Evolutionary conservation across 192 early-diverging fungal genomes (phyloP).

Genomic region (Oehlia diaphana): DNA sequence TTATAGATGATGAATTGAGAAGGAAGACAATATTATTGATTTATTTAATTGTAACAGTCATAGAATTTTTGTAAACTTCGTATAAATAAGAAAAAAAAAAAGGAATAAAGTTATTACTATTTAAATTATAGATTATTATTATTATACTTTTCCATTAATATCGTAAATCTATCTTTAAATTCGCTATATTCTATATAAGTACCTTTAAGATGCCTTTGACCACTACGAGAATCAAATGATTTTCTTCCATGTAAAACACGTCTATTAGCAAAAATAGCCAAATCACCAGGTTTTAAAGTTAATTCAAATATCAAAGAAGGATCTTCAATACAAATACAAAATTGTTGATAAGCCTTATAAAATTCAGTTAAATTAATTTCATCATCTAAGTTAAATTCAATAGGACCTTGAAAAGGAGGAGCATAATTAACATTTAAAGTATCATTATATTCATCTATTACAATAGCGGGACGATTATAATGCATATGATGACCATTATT

Average conservation of each 20-base stretch:
- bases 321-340: constrained; percentile 60
- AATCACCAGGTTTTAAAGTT: constrained; percentile 66
- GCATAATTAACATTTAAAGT: constrained; percentile 68
- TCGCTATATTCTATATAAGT: constrained; percentile 58
- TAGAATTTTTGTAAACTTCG: not conserved
- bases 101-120: not conserved
- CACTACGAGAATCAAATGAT: constrained; percentile 68
- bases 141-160: not conserved
- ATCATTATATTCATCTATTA: constrained; percentile 39
- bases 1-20: not conserved
- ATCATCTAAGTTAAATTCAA: constrained; percentile 36
- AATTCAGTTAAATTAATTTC: constrained; percentile 53
- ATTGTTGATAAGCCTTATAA: constrained; percentile 64
- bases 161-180: constrained; percentile 53
- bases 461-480: constrained; percentile 68
- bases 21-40: not conserved
- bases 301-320: constrained; percentile 56
- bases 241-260: constrained; percentile 77
- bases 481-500: constrained; percentile 77
- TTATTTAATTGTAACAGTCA: not conserved
- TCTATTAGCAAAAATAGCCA: constrained; percentile 77
- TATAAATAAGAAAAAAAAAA: not conserved
- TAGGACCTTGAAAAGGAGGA: constrained; percentile 83
- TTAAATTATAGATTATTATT: not conserved
- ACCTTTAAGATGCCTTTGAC: constrained; percentile 77